Base-by-base conservation (phyloP, 2,329 filamentous ascomycete genomes). In the Pyricularia pennisetigena region DNA sequence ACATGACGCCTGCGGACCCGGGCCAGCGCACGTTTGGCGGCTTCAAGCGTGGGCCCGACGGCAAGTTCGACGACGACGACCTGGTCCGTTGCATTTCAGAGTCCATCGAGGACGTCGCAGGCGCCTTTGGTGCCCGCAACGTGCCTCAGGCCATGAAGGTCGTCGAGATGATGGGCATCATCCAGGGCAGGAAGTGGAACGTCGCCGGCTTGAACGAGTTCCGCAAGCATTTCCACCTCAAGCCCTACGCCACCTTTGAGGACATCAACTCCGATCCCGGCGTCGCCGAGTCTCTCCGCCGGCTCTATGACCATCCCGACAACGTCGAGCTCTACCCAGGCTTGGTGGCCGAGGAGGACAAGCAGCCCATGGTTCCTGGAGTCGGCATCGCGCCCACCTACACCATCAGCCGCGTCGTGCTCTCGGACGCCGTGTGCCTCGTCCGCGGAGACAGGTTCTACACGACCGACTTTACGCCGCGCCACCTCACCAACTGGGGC, bases 131-230 rank as follows among this genome's bases (percentile, higher is more conserved):
- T 1, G 88, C 87, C 0, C 87, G 88, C 16, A 91, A 92, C 69
- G 89, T 94, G 0, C 92, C 93, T 0, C 83, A 86, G 26, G 85
- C 89, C 32, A 86, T 96, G 82, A 86, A 88, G 71, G 87, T 89
- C 0, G 86, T 95, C 20, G 92, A 95, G 76, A 90, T 95, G 49
- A 81, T 95, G 7, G 92, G 91, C 62, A 95, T 96, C 69, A 82
- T 92, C 65, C 91, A 93, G 70, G 87, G 90, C 3, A 84, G 92
- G 64, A 84, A 85, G 68, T 96, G 92, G 92, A 89, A 93, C 70
- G 79, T 93, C 9, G 89, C 90, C 0, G 89, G 90, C 0, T 81
- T 96, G 70, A 96, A 96, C 74, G 92, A 95, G 79, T 96, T 95
- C 82, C 86, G 92, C 67, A 89, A 90, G 75, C 91, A 93, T 79